Percentiles rank a stretch among this genome's conserved stretches.
phyloP scores from a whole-genome alignment of 2,329 filamentous ascomycete species.

The Mollisiaceae sp. region DNA sequence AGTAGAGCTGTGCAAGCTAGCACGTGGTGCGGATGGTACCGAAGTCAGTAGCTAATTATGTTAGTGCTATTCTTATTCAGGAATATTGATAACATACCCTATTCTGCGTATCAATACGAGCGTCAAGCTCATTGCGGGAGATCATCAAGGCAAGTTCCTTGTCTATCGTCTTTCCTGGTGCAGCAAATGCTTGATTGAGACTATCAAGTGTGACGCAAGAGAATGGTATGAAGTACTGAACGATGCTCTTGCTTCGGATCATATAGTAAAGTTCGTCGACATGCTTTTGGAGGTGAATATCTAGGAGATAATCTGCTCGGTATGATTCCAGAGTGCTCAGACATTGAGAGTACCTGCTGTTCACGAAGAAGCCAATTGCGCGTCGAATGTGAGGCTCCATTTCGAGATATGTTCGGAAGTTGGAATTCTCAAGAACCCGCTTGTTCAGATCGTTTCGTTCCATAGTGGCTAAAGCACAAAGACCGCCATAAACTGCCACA shows the following conservation, averaged over 20 bases:
- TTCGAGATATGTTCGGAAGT: constrained; percentile 88
- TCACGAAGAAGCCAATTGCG: constrained; percentile 87
- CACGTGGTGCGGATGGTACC: constrained; percentile 68
- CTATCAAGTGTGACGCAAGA: constrained; percentile 82
- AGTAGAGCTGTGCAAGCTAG: constrained; percentile 71
- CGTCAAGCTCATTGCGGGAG: constrained; percentile 70
- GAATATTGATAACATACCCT: constrained; percentile 52
- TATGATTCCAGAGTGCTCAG: constrained; percentile 82
- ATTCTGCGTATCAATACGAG: constrained; percentile 84
- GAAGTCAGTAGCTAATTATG: constrained; percentile 69
- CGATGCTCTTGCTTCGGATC: constrained; percentile 89
- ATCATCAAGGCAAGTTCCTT: constrained; percentile 83
- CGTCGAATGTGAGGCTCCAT: constrained; percentile 93
- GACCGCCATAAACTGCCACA: constrained; percentile 87
- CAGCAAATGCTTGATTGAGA: constrained; percentile 77
- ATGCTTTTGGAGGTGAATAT: constrained; percentile 82
- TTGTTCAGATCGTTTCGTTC: constrained; percentile 75
- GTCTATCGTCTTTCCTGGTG: constrained; percentile 66
- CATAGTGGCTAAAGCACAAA: constrained; percentile 91
- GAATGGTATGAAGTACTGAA: constrained; percentile 91
- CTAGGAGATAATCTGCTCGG: constrained; percentile 85
- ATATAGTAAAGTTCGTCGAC: constrained; percentile 70
- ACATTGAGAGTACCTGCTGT: constrained; percentile 86
- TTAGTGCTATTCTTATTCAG: constrained; percentile 24
- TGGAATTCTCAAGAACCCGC: constrained; percentile 77